Base-by-base conservation (phyloP, 176 grass and related monocot species). In the Avena atlantica region DNA sequence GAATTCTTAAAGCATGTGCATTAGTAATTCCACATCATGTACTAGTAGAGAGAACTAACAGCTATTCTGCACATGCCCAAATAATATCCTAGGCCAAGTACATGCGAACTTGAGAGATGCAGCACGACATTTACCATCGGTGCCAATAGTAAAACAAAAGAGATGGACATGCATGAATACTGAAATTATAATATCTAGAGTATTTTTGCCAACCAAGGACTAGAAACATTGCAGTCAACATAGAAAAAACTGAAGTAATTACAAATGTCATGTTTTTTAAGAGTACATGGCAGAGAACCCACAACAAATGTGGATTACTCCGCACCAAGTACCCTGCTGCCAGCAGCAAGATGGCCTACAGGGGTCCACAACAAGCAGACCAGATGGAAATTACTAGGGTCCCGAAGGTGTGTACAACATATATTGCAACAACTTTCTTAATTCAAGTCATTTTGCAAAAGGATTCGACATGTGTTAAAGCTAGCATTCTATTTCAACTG, bases 211-310 rank as follows among this genome's bases (percentile, higher is more conserved):
- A 12, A 50, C 49, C 49, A 50, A 9, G 49, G 49, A 50, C 49
- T 13, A 50, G 49, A 11, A 50, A 50, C 49, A 50, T 50, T 50
- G 49, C 49, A 50, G 49, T 56, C 53, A 56, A 56, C 53, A 40
- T 70, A 67, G 19, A 70, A 15, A 68, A 50, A 70, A 70, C 12
- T 15, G 67, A 36, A 20, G 67, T 40, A 70, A 70, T 70, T 70
- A 70, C 8, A 70, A 70, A 70, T 70, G 31, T 36, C 34, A 37
- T 19, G 53, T 70, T 70, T 68, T 70, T 70, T 70, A 70, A 70
- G 9, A 36, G 66, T 36, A 36, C 34, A 36, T 40, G 67, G 67
- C 16, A 40, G 31, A 70, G 13, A 58, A 58, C 3, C 8, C 3
- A 42, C 40, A 50, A 50, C 49, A 50, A 12, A 11, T 50, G 49